phyloP scores from a whole-genome alignment of 495 filamentous ascomycete species.

The Stereocaulon alpinum region DNA sequence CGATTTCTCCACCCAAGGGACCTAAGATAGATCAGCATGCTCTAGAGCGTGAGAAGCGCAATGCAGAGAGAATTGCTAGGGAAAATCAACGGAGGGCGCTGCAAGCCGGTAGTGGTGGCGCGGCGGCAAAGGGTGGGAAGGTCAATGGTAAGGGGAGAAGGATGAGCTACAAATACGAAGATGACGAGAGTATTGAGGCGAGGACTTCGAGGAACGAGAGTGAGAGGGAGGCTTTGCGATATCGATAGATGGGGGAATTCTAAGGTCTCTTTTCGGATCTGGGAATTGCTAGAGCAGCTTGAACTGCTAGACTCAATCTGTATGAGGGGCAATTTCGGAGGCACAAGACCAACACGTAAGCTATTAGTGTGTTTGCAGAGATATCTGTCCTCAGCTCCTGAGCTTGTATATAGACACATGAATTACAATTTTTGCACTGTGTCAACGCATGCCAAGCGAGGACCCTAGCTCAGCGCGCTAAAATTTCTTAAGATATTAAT shows the following conservation, averaged over 20 bases:
- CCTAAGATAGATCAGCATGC: constrained; percentile 58
- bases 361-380: not conserved
- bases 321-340: not conserved
- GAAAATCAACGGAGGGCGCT: constrained; percentile 63
- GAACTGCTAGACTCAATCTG: not conserved
- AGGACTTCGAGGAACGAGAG: constrained; percentile 35
- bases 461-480: not conserved
- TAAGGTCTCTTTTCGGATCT: not conserved
- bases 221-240: constrained; percentile 33
- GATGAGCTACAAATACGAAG: constrained; percentile 51
- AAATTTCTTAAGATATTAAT: not conserved
- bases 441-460: not conserved
- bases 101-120: constrained; percentile 26
- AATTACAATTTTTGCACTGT: not conserved
- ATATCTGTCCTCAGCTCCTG: not conserved
- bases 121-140: constrained; percentile 35
- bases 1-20: constrained; percentile 22
- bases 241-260: not conserved
- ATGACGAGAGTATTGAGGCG: constrained; percentile 36
- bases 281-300: not conserved
- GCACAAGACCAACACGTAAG: not conserved
- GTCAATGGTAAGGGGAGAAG: constrained; percentile 37
- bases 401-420: not conserved
- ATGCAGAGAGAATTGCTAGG: constrained; percentile 64
- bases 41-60: constrained; percentile 63